These are phyloP conservation scores for Phanerodontia chrysosporium DNA, from an alignment of 768 basidiomycete species.

Conservation along the genomic window DNA sequence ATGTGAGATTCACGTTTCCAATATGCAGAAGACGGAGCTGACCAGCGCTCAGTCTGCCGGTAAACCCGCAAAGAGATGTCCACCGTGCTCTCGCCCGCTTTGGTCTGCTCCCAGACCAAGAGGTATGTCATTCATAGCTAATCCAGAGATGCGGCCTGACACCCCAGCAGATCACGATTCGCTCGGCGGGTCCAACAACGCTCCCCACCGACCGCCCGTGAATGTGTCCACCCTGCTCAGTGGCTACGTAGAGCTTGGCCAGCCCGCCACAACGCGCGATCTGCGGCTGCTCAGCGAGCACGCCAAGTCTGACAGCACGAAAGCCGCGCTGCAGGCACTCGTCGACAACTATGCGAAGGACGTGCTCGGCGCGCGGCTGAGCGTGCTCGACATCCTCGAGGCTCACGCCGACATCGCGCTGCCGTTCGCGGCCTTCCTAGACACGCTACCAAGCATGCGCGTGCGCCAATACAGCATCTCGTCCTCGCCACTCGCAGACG, in stretches of 20 bases:
- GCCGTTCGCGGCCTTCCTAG: conserved; percentile 35
- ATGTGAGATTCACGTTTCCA: conserved; percentile 23
- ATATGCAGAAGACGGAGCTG: neutral
- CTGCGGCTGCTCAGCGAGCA: conserved; percentile 29
- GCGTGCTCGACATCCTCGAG: conserved; percentile 41
- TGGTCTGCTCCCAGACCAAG: conserved; percentile 33
- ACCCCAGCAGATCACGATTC: conserved; percentile 31
- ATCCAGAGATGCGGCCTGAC: neutral
- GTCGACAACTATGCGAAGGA: conserved; percentile 28
- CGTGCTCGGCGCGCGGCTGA: conserved; percentile 37
- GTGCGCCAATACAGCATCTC: conserved; percentile 52
- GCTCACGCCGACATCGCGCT: conserved; percentile 31
- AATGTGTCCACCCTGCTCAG: conserved; percentile 33
- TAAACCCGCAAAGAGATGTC: conserved; percentile 37
- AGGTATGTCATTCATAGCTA: conserved; percentile 22
- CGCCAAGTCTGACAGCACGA: conserved; percentile 24
- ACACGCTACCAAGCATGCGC: conserved; percentile 43
- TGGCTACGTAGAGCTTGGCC: conserved; percentile 44
- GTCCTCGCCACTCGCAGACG: conserved; percentile 42
- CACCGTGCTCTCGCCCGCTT: conserved; percentile 35
- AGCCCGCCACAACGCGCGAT: conserved; percentile 41
- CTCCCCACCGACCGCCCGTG: conserved; percentile 36
- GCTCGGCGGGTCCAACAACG: conserved; percentile 32
- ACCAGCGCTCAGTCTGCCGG: conserved; percentile 30
- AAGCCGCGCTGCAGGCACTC: conserved; percentile 27